These are phyloP conservation scores for Leccinum aurantiacum DNA, from an alignment of 768 basidiomycete species.

Conservation along the genomic window DNA sequence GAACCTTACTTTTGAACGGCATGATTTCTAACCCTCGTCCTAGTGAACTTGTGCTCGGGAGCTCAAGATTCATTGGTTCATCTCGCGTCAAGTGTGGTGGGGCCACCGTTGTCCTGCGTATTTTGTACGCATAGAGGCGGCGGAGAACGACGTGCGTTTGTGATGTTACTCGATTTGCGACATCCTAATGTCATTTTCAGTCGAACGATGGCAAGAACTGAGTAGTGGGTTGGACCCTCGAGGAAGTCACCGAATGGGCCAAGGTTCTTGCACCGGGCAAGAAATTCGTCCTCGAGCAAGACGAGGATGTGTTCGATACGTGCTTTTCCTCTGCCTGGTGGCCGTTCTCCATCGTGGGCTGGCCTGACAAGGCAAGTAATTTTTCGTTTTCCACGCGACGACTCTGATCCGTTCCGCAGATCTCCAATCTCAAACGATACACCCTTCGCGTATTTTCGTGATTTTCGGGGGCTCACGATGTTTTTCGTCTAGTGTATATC, in stretches of 20 bases:
- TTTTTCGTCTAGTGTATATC: constrained; percentile 33
- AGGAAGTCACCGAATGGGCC: constrained; percentile 78
- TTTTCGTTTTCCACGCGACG: not conserved
- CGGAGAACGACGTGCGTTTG: constrained; percentile 58
- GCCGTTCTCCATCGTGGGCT: constrained; percentile 95
- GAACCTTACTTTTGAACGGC: no score
- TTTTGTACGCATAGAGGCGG: constrained; percentile 82
- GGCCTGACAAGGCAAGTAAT: constrained; percentile 80
- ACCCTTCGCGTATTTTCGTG: constrained; percentile 69
- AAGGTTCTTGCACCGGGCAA: constrained; percentile 65
- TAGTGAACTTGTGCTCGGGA: constrained; percentile 67
- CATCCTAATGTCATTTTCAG: constrained; percentile 33
- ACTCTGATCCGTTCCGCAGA: constrained; percentile 38
- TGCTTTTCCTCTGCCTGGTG: constrained; percentile 98
- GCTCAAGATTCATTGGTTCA: no score
- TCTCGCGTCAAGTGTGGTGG: constrained; percentile 49
- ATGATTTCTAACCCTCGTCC: not conserved
- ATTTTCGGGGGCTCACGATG: no score
- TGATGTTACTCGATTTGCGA: not conserved
- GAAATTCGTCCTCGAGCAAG: constrained; percentile 80
- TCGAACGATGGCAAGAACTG: constrained; percentile 68
- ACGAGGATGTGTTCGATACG: constrained; percentile 96
- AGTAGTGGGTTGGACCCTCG: constrained; percentile 76
- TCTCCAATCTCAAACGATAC: constrained; percentile 66
- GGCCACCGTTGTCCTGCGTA: constrained; percentile 96